Conservation (phyloP, 257 asterid species). For the Linderniella brevidens region DNA sequence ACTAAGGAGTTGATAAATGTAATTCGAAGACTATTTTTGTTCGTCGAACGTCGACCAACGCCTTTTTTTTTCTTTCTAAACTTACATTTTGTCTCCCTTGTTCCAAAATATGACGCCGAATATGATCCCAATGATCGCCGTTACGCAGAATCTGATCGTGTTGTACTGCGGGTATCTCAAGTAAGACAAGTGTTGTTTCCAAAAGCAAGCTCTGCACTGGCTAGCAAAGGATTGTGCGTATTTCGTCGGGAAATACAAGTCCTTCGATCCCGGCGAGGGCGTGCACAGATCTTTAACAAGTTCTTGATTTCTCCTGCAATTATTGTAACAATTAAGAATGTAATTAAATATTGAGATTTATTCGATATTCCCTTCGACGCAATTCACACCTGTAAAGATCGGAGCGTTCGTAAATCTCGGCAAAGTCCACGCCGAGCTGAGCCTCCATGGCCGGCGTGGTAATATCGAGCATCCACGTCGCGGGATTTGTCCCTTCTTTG, state of each 20-base stretch:
- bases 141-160: background rate
- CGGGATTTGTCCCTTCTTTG: constrained; percentile 14
- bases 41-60: too few species aligned
- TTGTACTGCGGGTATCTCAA: constrained; percentile 7
- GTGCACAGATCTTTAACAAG: constrained; percentile 1
- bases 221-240: background rate
- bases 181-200: constrained; percentile 9
- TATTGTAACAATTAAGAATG: background rate
- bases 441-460: constrained; percentile 12
- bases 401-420: constrained; percentile 10
- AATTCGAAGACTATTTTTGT: too few species aligned
- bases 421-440: constrained; percentile 12
- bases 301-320: constrained; percentile 3
- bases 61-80: too few species aligned
- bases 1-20: too few species aligned
- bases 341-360: background rate
- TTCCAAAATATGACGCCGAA: constrained; percentile 6
- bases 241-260: constrained; percentile 5
- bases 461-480: constrained; percentile 17
- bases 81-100: constrained; percentile 5
- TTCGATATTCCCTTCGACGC: too few species aligned
- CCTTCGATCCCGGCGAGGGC: constrained; percentile 1
- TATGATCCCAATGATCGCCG: background rate
- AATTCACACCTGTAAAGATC: background rate
- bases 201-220: constrained; percentile 10